These are phyloP conservation scores for Candida sanyaensis DNA, from an alignment of 1,139 yeast genomes.

Conservation along the genomic window DNA sequence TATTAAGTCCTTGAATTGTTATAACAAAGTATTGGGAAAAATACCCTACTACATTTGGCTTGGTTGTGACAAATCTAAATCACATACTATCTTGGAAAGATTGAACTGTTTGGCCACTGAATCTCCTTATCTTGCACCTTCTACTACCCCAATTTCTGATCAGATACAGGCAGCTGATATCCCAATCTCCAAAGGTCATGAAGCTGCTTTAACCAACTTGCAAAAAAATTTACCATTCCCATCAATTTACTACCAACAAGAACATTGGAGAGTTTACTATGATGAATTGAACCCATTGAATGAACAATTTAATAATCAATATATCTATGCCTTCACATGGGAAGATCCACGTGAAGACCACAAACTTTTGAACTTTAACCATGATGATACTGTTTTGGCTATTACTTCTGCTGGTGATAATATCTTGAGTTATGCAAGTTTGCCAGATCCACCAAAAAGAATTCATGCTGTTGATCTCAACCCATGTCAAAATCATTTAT, in stretches of 20 bases:
- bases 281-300: constrained; percentile 70
- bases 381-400: constrained; percentile 73
- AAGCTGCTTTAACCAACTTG: constrained; percentile 66
- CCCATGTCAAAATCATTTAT: constrained; percentile 79
- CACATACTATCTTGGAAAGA: constrained; percentile 60
- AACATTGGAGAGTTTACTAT: constrained; percentile 78
- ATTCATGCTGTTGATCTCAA: constrained; percentile 86
- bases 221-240: constrained; percentile 75
- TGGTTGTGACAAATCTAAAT: constrained; percentile 71
- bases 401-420: constrained; percentile 89
- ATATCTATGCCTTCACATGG: constrained; percentile 88
- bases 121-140: constrained; percentile 76
- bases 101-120: constrained; percentile 76
- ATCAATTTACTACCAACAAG: constrained; percentile 72
- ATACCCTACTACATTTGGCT: constrained; percentile 85
- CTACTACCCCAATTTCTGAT: constrained; percentile 23
- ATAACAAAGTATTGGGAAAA: constrained; percentile 63
- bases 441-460: constrained; percentile 70
- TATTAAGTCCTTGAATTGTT: constrained; percentile 67
- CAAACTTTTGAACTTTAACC: constrained; percentile 57
- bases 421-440: constrained; percentile 68
- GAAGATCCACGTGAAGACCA: constrained; percentile 86
- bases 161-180: constrained; percentile 27
- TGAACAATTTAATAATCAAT: constrained; percentile 73
- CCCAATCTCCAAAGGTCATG: constrained; percentile 66